These are phyloP conservation scores for Musa beccarii DNA, from an alignment of 176 grass and related monocot species.

Conservation along the genomic window DNA sequence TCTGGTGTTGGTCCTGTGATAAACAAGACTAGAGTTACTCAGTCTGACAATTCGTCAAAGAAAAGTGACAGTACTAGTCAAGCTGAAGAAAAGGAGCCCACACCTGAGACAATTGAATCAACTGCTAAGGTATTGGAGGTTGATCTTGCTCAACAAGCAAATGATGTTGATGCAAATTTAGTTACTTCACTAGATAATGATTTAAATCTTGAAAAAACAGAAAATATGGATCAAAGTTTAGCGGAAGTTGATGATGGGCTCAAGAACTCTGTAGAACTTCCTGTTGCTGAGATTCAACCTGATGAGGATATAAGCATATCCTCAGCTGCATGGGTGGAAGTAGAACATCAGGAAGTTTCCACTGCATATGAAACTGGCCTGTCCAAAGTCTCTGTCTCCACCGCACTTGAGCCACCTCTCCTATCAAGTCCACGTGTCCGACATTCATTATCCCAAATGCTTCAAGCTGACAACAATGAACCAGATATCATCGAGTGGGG, in stretches of 20 bases:
- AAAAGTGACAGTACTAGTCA: constrained; percentile 47
- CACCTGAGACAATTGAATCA: constrained; percentile 42
- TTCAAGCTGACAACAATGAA: constrained; percentile 94
- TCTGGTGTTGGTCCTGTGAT: constrained; percentile 26
- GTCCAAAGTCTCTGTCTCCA: constrained; percentile 28
- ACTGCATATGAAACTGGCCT: constrained; percentile 40
- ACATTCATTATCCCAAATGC: constrained; percentile 97
- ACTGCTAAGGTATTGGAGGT: constrained; percentile 70
- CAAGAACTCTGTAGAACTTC: constrained; percentile 34
- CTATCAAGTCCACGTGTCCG: constrained; percentile 79
- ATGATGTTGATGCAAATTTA: constrained; percentile 82
- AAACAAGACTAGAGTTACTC: constrained; percentile 50
- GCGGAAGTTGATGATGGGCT: constrained; percentile 35
- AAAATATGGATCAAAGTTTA: constrained; percentile 49
- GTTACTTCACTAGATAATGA: constrained; percentile 71
- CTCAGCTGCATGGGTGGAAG: constrained; percentile 91
- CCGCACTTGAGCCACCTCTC: constrained; percentile 35
- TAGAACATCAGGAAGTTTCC: constrained; percentile 60
- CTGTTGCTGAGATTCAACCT: constrained; percentile 50
- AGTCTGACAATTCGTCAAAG: constrained; percentile 49
- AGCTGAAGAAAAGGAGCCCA: constrained; percentile 59
- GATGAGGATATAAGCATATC: constrained; percentile 85
- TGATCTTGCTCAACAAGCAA: constrained; percentile 83
- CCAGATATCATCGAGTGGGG: constrained; percentile 98
- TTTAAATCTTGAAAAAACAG: constrained; percentile 76